Base-by-base conservation (phyloP, 768 basidiomycete genomes). In the Trametes coccinea region DNA sequence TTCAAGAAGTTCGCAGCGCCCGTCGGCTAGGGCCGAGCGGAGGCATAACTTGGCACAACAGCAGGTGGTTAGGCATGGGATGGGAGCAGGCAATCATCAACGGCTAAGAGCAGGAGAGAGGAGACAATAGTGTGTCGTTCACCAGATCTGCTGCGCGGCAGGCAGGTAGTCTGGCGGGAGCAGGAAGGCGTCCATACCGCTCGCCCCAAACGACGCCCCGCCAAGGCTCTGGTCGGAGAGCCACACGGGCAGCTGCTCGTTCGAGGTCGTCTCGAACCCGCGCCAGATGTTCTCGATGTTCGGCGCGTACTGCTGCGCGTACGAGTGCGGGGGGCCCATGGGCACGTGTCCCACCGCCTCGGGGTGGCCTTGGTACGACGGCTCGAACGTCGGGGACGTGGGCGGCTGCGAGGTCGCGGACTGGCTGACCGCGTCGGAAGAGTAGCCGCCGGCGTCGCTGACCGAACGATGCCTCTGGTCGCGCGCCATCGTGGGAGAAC, bases 111-210 rank as follows among this genome's bases (percentile, higher is more conserved):
- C 29, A 31, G 13, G 22, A 27, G 45, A 16, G 22, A 53, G 41
- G 41, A 22, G 52, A 45, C 31, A 48, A 33, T 39, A 48, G 31
- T 3, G 22, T n/a, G 13, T 16, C 34, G 14, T 58, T 67, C 64
- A 92, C 90, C 89, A 92, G 58, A 92, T 91, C 72, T 89, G 89
- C 51, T 86, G 82, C 29, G 84, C 81, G 59, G 86, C 77, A 2
- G 88, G 86, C 53, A 91, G 79, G 67, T 88, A 92, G 70, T 92
- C 88, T 33, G 78, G 74, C 14, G 92, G 92, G 40, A 93, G 79
- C 49, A 93, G 77, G 75, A 93, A 93, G 4, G 92, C 90, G 68
- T 93, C 89, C 78, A 93, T 90, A 63, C 92, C 92, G 67, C 89
- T 83, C 72, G 91, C 89, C 34, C 85, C 81, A 74, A 92, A 89